Evolutionary conservation across 2,329 filamentous ascomycete genomes (phyloP).

Genomic region (Pyrenochaeta sp.): DNA sequence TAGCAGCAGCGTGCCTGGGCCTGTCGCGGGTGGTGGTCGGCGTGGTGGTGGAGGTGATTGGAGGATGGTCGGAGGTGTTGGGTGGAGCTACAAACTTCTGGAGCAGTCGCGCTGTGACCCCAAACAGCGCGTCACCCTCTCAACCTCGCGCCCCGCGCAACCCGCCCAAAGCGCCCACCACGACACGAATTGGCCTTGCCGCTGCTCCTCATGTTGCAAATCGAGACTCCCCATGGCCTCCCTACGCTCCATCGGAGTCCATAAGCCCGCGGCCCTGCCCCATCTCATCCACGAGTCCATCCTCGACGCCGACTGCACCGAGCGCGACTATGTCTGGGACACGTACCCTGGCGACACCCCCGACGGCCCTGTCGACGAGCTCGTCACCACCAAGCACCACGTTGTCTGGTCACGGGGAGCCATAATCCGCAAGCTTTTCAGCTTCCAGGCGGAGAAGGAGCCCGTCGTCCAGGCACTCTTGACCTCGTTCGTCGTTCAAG

Average conservation of each 20-base stretch:
- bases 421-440: conserved; percentile 83
- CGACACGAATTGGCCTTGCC: conserved; percentile 8
- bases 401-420: conserved; percentile 91
- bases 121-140: conserved; percentile 36
- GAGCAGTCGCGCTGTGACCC: conserved; percentile 30
- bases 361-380: conserved; percentile 73
- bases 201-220: conserved; percentile 41
- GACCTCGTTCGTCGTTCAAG: conserved; percentile 73
- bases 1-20: no score
- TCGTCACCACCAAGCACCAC: conserved; percentile 75
- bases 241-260: conserved; percentile 88
- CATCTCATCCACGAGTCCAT: conserved; percentile 84
- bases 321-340: conserved; percentile 78
- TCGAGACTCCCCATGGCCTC: conserved; percentile 73
- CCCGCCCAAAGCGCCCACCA: conserved; percentile 17
- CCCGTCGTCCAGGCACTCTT: conserved; percentile 84
- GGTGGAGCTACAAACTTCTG: conserved; percentile 15
- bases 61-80: conserved; percentile 20
- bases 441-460: conserved; percentile 86
- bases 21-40: conserved; percentile 3
- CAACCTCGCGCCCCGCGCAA: conserved; percentile 24
- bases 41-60: conserved; percentile 5
- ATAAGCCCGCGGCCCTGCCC: conserved; percentile 82
- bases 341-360: conserved; percentile 59
- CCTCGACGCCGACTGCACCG: conserved; percentile 70